Conservation (phyloP, 78 protist genomes). For the Dictyostelium purpureum region DNA sequence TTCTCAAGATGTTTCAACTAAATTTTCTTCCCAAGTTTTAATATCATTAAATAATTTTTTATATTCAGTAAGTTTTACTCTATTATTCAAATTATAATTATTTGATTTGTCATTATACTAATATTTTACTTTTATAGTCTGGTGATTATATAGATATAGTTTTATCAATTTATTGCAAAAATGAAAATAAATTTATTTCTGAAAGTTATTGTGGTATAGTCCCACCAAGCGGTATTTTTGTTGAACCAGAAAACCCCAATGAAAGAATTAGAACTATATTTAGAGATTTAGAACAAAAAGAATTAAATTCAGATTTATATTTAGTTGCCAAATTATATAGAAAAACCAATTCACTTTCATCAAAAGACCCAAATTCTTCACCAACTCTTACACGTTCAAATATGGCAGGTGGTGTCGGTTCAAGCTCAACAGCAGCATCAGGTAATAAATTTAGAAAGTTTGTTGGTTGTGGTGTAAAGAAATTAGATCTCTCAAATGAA, state of each 20-base stretch:
- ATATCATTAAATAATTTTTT: constrained; percentile 54
- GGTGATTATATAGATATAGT: constrained; percentile 69
- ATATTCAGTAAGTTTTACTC: constrained; percentile 27
- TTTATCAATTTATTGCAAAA: constrained; percentile 14
- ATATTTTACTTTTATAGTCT: background rate
- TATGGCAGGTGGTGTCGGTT: background rate
- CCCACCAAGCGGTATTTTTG: constrained; percentile 63
- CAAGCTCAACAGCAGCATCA: background rate
- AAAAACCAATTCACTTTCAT: constrained; percentile 5
- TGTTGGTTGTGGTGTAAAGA: constrained; percentile 73
- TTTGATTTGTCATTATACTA: background rate
- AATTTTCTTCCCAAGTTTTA: constrained; percentile 19
- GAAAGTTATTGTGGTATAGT: constrained; percentile 52
- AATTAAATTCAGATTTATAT: constrained; percentile 41
- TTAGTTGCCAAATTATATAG: constrained; percentile 33
- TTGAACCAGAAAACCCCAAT: constrained; percentile 71
- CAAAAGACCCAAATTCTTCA: constrained; percentile 66
- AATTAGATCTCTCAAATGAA: constrained; percentile 7
- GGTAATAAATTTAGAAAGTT: constrained; percentile 29
- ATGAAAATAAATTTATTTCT: constrained; percentile 13
- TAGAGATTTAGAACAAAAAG: constrained; percentile 37
- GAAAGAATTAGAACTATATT: constrained; percentile 61
- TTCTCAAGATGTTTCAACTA: background rate
- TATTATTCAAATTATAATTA: background rate
- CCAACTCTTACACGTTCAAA: constrained; percentile 55